Evolutionary conservation across 768 basidiomycete species (phyloP), one percentile per base, ranked within the genome.

Genomic region (Lentinus tigrinus): DNA sequence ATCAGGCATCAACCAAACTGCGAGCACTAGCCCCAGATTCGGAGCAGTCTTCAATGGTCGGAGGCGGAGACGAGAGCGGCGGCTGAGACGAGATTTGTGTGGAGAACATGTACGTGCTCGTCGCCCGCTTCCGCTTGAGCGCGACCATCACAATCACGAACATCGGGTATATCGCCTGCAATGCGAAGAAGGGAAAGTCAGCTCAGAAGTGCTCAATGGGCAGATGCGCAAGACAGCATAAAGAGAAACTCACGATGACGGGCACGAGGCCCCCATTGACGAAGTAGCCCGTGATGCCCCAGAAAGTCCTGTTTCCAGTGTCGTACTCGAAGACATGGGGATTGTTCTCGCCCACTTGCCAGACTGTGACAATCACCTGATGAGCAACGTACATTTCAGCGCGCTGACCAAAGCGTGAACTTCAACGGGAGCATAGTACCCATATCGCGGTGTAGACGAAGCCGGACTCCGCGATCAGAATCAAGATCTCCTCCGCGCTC

Each of bases 141-240:
- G 50, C 24, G n/a, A 52, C 50, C 10, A 52, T 36, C 14, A 52
- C 37, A 14, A 52, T 52, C 21, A 52, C 40, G 14, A 36, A 10
- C 50, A 40, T 52, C 4, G 50, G 50, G 21, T 52, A 52, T 28
- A 52, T 52, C 50, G 50, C 50, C 50, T 52, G n/a, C n/a, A n/a
- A n/a, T n/a, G n/a, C n/a, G n/a, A n/a, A n/a, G 31, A 17, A 7
- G n/a, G n/a, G n/a, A n/a, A n/a, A n/a, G n/a, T n/a, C n/a, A n/a
- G n/a, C n/a, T 10, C 13, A n/a, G n/a, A n/a, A 26, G 17, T 8
- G 23, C 2, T 4, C n/a, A n/a, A n/a, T n/a, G 6, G 8, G 28
- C n/a, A n/a, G 23, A 3, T 11, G 7, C 17, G 47, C 24, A 26
- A 27, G 6, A 27, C 23, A 2, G 9, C 2, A 7, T 9, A 5